Evolutionary conservation across 2,329 filamentous ascomycete genomes (phyloP).

Genomic region (Didymella exigua): DNA sequence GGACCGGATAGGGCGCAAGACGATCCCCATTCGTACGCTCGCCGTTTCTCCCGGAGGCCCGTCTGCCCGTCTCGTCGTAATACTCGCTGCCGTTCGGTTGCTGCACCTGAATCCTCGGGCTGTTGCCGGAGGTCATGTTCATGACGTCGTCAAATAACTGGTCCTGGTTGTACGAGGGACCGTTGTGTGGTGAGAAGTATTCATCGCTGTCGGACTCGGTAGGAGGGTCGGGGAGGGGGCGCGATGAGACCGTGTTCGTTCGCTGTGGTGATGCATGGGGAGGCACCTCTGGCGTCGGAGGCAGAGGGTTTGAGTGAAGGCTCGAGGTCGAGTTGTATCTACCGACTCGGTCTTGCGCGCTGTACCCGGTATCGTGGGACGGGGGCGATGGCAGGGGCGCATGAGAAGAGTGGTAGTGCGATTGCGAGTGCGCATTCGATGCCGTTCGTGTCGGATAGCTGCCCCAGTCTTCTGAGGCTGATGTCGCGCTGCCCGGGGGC

Average conservation of each 20-base stretch:
- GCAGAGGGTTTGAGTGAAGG: conserved; percentile 48
- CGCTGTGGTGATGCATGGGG: conserved; percentile 56
- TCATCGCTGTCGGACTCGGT: conserved; percentile 56
- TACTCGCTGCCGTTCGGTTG: conserved; percentile 42
- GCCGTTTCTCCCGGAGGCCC: conserved; percentile 38
- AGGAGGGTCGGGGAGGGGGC: conserved; percentile 65
- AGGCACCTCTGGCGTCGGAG: conserved; percentile 58
- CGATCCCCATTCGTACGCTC: conserved; percentile 56
- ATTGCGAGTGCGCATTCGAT: conserved; percentile 37
- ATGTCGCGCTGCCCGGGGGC: conserved; percentile 41
- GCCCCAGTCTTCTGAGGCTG: conserved; percentile 44
- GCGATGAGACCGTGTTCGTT: conserved; percentile 59
- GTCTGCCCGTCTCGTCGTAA: conserved; percentile 32
- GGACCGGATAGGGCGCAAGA: conserved; percentile 45
- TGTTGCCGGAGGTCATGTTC: conserved; percentile 50
- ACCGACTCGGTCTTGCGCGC: conserved; percentile 33
- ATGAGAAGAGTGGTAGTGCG: conserved; percentile 40
- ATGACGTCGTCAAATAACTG: conserved; percentile 65
- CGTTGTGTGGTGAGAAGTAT: conserved; percentile 47
- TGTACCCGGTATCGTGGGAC: conserved; percentile 38
- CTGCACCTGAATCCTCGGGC: conserved; percentile 39
- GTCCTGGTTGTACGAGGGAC: conserved; percentile 53
- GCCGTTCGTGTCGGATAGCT: conserved; percentile 38
- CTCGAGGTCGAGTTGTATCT: conserved; percentile 42
- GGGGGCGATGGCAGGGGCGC: conserved; percentile 46